Conservation (phyloP, 495 filamentous ascomycete genomes). For the Friedmanniomyces simplex region DNA sequence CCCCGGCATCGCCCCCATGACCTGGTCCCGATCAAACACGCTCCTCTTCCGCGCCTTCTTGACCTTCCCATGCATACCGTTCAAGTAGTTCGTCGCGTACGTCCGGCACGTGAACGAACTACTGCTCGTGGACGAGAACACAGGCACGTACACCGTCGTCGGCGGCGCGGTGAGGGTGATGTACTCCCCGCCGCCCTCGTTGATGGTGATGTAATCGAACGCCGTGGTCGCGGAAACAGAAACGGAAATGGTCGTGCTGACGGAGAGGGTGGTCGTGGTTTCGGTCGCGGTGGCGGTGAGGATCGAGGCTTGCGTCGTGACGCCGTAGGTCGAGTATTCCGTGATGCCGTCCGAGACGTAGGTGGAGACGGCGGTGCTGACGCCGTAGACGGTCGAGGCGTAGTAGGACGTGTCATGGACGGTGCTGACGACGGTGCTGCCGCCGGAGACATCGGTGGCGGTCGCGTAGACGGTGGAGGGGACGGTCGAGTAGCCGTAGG, state of each 20-base stretch:
- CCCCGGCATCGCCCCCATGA: neutral
- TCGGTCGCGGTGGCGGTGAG: neutral
- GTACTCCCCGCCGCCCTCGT: slow-evolving; percentile 1
- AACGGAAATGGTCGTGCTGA: neutral
- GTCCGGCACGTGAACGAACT: slow-evolving; percentile 18
- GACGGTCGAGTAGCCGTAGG: neutral
- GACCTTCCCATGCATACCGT: slow-evolving; percentile 3
- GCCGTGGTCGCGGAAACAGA: slow-evolving; percentile 1
- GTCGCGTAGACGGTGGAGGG: neutral
- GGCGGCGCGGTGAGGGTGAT: slow-evolving; percentile 13
- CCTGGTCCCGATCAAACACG: slow-evolving; percentile 9
- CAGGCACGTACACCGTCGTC: neutral
- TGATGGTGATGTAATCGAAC: slow-evolving; percentile 5
- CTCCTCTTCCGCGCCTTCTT: slow-evolving; percentile 9
- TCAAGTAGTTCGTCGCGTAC: slow-evolving; percentile 19
- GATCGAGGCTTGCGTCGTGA: slow-evolving; percentile 10
- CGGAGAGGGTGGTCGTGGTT: slow-evolving; percentile 1
- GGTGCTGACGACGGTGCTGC: neutral
- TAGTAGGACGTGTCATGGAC: neutral
- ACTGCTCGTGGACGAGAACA: neutral
- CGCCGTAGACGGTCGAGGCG: slow-evolving; percentile 9
- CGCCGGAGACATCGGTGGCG: neutral
- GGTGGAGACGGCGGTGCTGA: slow-evolving; percentile 6
- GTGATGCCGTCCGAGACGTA: slow-evolving; percentile 16
- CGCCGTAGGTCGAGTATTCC: slow-evolving; percentile 7